Conservation (phyloP, 2,329 filamentous ascomycete genomes). For the Pseudonectria foliicola region DNA sequence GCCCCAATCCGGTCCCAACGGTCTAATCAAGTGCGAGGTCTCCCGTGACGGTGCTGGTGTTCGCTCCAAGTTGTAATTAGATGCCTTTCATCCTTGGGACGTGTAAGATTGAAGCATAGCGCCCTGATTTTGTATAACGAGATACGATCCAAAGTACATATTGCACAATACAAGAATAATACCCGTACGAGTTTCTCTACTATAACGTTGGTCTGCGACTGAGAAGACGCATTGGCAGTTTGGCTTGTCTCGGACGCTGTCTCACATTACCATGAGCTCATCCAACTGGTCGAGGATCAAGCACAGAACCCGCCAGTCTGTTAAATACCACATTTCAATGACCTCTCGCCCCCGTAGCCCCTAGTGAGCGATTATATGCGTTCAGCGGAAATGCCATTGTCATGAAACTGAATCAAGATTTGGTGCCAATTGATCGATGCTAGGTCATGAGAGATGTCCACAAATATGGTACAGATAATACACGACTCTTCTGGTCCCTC, state of each 20-base stretch:
- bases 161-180: slow-evolving; percentile 11
- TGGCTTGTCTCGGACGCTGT: too few species aligned
- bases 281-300: too few species aligned
- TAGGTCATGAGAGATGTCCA: slow-evolving; percentile 22
- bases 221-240: background rate
- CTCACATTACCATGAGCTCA: too few species aligned
- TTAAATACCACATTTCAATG: too few species aligned
- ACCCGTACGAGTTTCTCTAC: slow-evolving; percentile 3
- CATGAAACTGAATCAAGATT: slow-evolving; percentile 3
- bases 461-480: slow-evolving; percentile 27
- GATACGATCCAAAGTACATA: slow-evolving; percentile 7
- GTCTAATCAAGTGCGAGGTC: slow-evolving; percentile 91
- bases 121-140: slow-evolving; percentile 10
- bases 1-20: slow-evolving; percentile 87
- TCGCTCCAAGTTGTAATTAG: slow-evolving; percentile 2
- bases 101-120: slow-evolving; percentile 3
- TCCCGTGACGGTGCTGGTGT: slow-evolving; percentile 37
- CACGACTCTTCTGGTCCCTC: slow-evolving; percentile 18
- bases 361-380: too few species aligned
- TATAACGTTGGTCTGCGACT: background rate
- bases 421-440: slow-evolving; percentile 18
- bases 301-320: too few species aligned
- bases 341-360: too few species aligned
- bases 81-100: slow-evolving; percentile 4
- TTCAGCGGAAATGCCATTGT: too few species aligned